These are phyloP conservation scores for Ophiobolus disseminans DNA, from an alignment of 2,329 filamentous ascomycete species.

Conservation along the genomic window DNA sequence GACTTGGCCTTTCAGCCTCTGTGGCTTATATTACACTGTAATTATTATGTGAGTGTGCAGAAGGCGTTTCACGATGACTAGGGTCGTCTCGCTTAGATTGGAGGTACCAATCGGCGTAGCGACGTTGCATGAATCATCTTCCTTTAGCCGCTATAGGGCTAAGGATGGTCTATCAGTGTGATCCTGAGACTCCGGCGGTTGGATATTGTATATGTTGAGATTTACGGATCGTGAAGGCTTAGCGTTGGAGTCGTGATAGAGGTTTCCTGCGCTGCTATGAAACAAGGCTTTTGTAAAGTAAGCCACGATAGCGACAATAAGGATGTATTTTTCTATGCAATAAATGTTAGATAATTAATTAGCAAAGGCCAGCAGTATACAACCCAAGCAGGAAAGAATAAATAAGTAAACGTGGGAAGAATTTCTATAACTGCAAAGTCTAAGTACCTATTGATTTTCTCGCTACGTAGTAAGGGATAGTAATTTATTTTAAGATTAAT, in stretches of 20 bases:
- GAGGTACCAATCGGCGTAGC: constrained; percentile 14
- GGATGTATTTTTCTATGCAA: constrained; percentile 3
- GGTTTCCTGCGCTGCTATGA: constrained; percentile 1
- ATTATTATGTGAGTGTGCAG: not conserved
- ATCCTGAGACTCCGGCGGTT: constrained; percentile 2
- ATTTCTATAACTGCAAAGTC: too few species aligned
- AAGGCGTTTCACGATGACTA: not conserved
- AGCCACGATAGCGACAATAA: constrained; percentile 3
- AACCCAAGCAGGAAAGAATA: too few species aligned
- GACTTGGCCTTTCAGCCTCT: not conserved
- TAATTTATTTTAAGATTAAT: too few species aligned
- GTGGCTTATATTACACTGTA: not conserved
- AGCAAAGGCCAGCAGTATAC: too few species aligned
- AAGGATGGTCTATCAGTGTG: constrained; percentile 4
- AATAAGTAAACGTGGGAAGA: too few species aligned
- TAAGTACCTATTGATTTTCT: too few species aligned
- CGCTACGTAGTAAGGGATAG: too few species aligned
- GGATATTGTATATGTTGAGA: constrained; percentile 6
- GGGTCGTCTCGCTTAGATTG: constrained; percentile 8
- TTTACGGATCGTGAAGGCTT: constrained; percentile 5
- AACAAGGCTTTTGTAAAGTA: constrained; percentile 1
- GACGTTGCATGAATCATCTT: constrained; percentile 13
- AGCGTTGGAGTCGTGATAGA: constrained; percentile 4
- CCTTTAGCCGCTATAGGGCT: constrained; percentile 6
- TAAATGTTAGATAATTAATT: constrained; percentile 1